These are phyloP conservation scores for Emydomyces testavorans DNA, from an alignment of 2,329 filamentous ascomycete genomes.

Conservation along the genomic window DNA sequence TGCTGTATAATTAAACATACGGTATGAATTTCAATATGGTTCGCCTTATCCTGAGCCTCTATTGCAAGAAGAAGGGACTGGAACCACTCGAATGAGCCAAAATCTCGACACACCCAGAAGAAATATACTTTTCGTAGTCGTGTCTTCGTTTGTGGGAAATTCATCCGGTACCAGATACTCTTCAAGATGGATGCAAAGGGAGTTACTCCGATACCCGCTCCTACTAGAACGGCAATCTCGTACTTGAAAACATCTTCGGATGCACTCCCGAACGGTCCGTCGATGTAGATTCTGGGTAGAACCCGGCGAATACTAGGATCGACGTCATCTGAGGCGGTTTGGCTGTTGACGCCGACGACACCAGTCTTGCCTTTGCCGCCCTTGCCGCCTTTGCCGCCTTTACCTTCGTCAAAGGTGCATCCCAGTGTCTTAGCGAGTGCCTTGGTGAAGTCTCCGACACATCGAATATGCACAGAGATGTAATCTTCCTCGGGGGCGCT, in stretches of 20 bases:
- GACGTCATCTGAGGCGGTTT: conserved; percentile 42
- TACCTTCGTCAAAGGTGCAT: conserved; percentile 52
- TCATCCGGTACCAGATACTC: conserved; percentile 89
- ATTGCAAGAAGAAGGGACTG: conserved; percentile 71
- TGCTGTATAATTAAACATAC: conserved; percentile 13
- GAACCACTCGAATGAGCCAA: conserved; percentile 85
- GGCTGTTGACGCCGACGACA: conserved; percentile 56
- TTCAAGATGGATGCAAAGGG: conserved; percentile 50
- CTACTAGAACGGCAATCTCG: conserved; percentile 41
- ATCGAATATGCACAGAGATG: conserved; percentile 74
- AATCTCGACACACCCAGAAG: conserved; percentile 85
- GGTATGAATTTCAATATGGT: conserved; percentile 70
- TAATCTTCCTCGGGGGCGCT: conserved; percentile 83
- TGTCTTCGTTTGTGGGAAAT: conserved; percentile 64
- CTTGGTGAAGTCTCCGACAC: conserved; percentile 71
- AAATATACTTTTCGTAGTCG: conserved; percentile 78
- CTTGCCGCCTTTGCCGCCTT: conserved; percentile 31
- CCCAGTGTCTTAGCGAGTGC: conserved; percentile 58
- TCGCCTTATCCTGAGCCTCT: conserved; percentile 71
- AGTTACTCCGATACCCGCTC: conserved; percentile 43
- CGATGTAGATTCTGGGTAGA: conserved; percentile 67
- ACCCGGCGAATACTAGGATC: conserved; percentile 62
- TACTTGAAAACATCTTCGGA: conserved; percentile 71
- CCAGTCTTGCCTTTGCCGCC: conserved; percentile 42
- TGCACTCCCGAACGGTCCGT: conserved; percentile 74